Percentiles rank a stretch among this genome's conserved stretches.
Evolutionary conservation across 768 basidiomycete genomes (phyloP).

Genomic region (Trametes coccinea): DNA sequence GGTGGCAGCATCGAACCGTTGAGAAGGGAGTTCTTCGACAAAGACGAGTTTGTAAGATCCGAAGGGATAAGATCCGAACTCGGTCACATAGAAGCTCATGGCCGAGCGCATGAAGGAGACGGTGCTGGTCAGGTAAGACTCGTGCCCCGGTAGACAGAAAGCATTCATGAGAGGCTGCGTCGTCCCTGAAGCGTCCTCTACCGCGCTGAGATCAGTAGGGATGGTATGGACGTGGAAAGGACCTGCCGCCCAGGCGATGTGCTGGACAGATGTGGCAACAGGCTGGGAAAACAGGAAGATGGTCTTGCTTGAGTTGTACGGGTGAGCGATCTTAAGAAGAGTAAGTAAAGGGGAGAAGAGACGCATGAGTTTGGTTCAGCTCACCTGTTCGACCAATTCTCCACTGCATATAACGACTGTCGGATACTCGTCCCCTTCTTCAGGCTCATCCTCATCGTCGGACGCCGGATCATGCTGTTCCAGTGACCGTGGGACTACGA

Average conservation of each 20-base stretch:
- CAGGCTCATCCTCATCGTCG: conserved; percentile 46
- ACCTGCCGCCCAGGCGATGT: conserved; percentile 93
- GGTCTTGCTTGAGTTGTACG: conserved; percentile 89
- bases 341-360: neutral
- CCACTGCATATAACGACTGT: conserved; percentile 93
- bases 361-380: conserved; percentile 17
- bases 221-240: conserved; percentile 84
- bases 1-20: conserved; percentile 84
- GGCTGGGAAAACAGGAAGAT: conserved; percentile 92
- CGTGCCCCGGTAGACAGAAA: conserved; percentile 90
- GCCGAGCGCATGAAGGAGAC: conserved; percentile 80
- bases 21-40: conserved; percentile 82
- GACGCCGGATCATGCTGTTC: conserved; percentile 59
- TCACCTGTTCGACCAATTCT: conserved; percentile 90
- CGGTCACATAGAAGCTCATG: conserved; percentile 89
- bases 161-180: conserved; percentile 81
- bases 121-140: conserved; percentile 66
- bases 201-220: conserved; percentile 57
- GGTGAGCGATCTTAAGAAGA: conserved; percentile 76
- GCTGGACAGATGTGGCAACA: conserved; percentile 89
- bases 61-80: conserved; percentile 96
- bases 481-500: conserved; percentile 84
- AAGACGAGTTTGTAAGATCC: conserved; percentile 93
- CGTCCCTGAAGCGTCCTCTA: conserved; percentile 60
- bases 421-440: conserved; percentile 56